These are phyloP conservation scores for Galeopsis tetrahit DNA, from an alignment of 257 asterid genomes.

Conservation along the genomic window DNA sequence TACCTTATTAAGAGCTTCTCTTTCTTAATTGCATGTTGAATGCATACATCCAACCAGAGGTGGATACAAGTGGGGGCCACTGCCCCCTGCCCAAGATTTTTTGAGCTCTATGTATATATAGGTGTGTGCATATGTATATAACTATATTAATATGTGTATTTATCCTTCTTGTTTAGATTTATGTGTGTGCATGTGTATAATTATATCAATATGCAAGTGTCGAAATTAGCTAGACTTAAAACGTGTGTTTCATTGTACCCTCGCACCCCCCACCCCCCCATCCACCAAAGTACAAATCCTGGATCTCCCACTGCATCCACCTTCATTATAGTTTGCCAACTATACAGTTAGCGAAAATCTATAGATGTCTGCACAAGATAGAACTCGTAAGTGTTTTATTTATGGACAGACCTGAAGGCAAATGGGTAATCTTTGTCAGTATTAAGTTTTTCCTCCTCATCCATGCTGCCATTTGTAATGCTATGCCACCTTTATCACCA, in stretches of 20 bases:
- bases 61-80: no score
- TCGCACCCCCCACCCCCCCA: no score
- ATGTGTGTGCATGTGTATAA: no score
- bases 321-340: constrained; percentile 2
- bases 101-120: no score
- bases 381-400: constrained; percentile 9
- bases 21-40: background rate
- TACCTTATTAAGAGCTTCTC: background rate
- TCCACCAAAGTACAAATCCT: no score
- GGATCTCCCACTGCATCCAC: background rate
- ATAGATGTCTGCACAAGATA: constrained; percentile 13
- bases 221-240: no score
- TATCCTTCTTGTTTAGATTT: no score
- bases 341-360: background rate
- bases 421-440: background rate
- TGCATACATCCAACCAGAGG: background rate
- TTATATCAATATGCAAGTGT: no score
- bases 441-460: background rate
- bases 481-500: background rate
- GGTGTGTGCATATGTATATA: no score
- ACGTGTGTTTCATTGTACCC: no score
- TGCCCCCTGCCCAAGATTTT: no score
- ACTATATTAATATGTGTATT: no score
- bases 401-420: background rate
- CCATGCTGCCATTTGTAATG: background rate